phyloP scores from a whole-genome alignment of 1,284 basidiomycete species.

The Boletellus sp. region DNA sequence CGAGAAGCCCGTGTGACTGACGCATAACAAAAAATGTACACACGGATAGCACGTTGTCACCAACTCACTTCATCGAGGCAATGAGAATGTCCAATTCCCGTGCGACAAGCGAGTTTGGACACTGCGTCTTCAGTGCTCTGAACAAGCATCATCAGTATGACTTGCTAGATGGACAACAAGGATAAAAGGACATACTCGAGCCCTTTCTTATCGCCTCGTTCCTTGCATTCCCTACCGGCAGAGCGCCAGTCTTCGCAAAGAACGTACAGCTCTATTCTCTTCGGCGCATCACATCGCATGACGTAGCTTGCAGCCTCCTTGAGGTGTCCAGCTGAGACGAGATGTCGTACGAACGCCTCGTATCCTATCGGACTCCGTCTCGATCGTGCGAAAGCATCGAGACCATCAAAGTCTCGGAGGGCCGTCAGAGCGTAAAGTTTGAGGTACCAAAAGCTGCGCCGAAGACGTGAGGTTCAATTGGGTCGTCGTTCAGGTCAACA shows the following conservation, averaged over 20 bases:
- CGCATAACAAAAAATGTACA: no score
- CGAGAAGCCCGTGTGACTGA: no score
- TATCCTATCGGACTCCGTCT: constrained; percentile 95
- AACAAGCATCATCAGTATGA: constrained; percentile 6
- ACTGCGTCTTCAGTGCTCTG: constrained; percentile 66
- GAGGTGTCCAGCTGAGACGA: constrained; percentile 66
- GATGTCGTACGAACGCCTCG: constrained; percentile 84
- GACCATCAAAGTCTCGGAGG: constrained; percentile 77
- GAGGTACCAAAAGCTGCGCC: constrained; percentile 86
- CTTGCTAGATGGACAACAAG: constrained; percentile 2
- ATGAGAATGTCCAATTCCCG: constrained; percentile 74
- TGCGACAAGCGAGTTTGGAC: constrained; percentile 75
- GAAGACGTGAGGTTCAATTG: constrained; percentile 1
- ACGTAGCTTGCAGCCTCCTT: constrained; percentile 78
- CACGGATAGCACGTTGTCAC: background rate
- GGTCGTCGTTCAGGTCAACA: background rate
- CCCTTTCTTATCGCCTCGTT: constrained; percentile 75
- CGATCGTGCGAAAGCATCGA: constrained; percentile 81
- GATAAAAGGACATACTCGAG: constrained; percentile 64
- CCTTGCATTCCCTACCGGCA: constrained; percentile 86
- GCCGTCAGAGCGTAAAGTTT: constrained; percentile 81
- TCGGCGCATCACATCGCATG: constrained; percentile 77
- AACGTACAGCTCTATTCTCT: constrained; percentile 81
- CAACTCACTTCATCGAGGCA: constrained; percentile 57
- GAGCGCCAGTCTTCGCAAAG: constrained; percentile 85